These are phyloP conservation scores for Fusarium sp. DNA, from an alignment of 2,329 filamentous ascomycete genomes.

Conservation along the genomic window DNA sequence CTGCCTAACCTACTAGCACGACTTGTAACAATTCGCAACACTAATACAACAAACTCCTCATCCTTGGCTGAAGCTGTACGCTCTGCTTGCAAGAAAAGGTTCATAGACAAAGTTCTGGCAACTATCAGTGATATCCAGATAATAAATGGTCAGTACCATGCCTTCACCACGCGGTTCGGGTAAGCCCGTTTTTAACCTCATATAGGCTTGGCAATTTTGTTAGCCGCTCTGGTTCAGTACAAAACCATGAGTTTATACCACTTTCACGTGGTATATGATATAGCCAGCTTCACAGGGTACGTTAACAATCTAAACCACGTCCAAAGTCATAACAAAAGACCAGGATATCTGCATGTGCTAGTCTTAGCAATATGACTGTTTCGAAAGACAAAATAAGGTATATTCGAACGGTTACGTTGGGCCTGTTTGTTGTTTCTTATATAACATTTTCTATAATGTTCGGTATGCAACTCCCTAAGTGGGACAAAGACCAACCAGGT, in stretches of 20 bases:
- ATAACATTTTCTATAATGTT: neutral
- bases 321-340: neutral
- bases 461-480: neutral
- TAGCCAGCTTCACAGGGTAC: neutral
- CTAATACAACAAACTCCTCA: neutral
- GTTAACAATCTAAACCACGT: neutral
- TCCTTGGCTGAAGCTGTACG: neutral
- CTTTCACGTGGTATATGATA: neutral
- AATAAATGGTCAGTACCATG: neutral
- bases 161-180: too few relatives aligned
- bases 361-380: neutral
- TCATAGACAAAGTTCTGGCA: neutral
- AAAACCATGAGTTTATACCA: neutral
- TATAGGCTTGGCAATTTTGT: neutral
- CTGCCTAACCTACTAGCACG: too few relatives aligned
- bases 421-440: neutral
- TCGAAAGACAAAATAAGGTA: neutral
- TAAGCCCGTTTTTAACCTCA: neutral
- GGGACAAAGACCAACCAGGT: neutral
- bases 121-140: neutral
- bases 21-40: too few relatives aligned
- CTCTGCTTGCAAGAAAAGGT: neutral
- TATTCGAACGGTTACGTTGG: neutral
- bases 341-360: neutral
- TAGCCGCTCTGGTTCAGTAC: neutral